A percentile compares a stretch with the other conserved stretches of the same genome.
phyloP scores from a whole-genome alignment of 257 asterid species.

The Nicotiana benthamiana region DNA sequence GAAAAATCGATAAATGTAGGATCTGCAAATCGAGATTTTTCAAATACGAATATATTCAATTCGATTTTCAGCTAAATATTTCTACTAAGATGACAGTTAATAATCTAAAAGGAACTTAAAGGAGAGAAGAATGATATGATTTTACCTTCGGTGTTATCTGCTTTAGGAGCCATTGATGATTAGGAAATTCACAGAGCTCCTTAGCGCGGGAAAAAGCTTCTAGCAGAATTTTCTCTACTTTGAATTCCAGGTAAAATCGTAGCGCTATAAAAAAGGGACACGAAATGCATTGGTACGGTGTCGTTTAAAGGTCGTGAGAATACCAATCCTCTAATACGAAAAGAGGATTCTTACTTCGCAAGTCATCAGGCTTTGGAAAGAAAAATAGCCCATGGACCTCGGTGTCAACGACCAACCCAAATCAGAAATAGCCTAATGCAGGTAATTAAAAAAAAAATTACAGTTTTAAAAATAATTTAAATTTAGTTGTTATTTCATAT shows the following conservation, averaged over 20 bases:
- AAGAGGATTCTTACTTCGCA: no score
- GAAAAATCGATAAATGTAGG: neutral
- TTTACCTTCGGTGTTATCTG: constrained; percentile 75
- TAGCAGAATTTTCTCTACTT: neutral
- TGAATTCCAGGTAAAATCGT: neutral
- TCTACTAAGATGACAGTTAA: no score
- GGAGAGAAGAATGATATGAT: neutral
- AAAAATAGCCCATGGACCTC: no score
- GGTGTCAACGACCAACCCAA: no score
- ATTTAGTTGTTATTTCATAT: no score
- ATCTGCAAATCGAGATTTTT: neutral
- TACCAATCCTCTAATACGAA: no score
- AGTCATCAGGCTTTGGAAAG: no score
- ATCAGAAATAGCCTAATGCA: no score
- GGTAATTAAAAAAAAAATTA: no score
- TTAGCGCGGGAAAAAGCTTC: constrained; percentile 34
- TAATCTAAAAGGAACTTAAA: neutral
- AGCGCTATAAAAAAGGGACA: neutral
- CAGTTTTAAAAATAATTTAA: no score
- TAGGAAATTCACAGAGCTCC: neutral
- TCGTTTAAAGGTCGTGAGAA: no score
- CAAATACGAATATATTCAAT: neutral
- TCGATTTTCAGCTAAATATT: neutral
- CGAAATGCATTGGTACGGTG: neutral
- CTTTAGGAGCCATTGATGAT: constrained; percentile 70